Base-by-base conservation (phyloP, 805 yeast species). In the Alloascoidea hylecoeti region DNA sequence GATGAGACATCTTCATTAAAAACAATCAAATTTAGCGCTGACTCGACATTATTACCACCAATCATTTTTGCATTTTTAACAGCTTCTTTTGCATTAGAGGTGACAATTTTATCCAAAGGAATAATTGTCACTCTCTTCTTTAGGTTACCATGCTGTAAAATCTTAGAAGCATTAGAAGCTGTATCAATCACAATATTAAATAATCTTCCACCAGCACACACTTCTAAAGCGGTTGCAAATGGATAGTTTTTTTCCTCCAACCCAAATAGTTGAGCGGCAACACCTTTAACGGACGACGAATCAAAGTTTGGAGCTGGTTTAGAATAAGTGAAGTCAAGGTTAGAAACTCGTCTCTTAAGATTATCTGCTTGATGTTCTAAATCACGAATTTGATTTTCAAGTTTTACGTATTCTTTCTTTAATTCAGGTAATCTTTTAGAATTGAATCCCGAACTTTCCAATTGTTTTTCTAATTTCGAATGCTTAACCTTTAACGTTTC, bases 181-280 rank as follows among this genome's bases (percentile, higher is more conserved):
- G 73, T 78, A 48, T 86, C 96, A 18, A 94, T 97, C 37, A 92
- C 85, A 27, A 94, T 82, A 49, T 88, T 86, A 55, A 75, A 94
- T 18, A 94, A 57, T 47, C 88, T 66, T 3, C 89, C 94, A 36
- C 98, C 99, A 2, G 96, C 98, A 53, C 94, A 79, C 2, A 84
- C 79, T 56, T 92, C 96, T 27, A 92, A 61, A 1, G 99, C 98
- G 17, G 78, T 65, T 1, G 94, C 78, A 39, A 77, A 74, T 17
- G 71, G 69, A 39, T 58, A 52, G 36, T 78, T 72, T 1, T 63
- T 52, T 34, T 76, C 74, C 14, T 69, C 68, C 15, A 92, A 52
- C 1, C 66, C 57, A 52, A 94, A 85, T 37, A 92, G 60, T 50
- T 82, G 92, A 2, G 95, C 95, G 12, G 89, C 94, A 14, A 86